Evolutionary conservation across 164 flowering plant genomes (phyloP).

Genomic region (Vitis labrusca): DNA sequence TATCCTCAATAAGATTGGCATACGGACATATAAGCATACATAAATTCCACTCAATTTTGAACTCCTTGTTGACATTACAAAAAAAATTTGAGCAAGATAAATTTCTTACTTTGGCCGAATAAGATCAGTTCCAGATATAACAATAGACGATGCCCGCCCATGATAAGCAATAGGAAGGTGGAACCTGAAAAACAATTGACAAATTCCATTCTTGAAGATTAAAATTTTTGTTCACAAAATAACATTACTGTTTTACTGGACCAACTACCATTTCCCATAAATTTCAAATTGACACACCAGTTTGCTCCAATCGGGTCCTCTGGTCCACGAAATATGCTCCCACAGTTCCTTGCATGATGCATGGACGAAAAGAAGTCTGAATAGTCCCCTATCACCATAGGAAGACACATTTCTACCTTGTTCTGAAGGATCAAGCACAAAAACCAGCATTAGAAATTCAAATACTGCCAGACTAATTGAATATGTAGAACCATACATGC

Average conservation of each 20-base stretch:
- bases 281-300: constrained; percentile 51
- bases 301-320: constrained; percentile 63
- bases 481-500: not conserved
- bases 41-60: no score
- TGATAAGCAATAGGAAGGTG: constrained; percentile 96
- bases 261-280: not conserved
- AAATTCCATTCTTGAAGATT: no score
- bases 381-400: constrained; percentile 79
- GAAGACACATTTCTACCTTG: constrained; percentile 81
- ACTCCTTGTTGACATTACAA: no score
- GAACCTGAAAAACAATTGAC: constrained; percentile 54
- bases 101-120: constrained; percentile 70
- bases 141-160: constrained; percentile 95
- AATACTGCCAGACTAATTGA: not conserved
- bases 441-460: constrained; percentile 1
- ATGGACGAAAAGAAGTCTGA: constrained; percentile 90
- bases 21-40: no score
- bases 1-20: no score
- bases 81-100: not conserved
- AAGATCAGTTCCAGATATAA: constrained; percentile 89
- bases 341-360: constrained; percentile 96
- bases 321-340: constrained; percentile 89
- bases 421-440: constrained; percentile 31
- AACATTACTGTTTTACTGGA: no score
- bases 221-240: no score